Base-by-base conservation (phyloP, 768 basidiomycete species). In the Chalciporus pseudorubinellus region DNA sequence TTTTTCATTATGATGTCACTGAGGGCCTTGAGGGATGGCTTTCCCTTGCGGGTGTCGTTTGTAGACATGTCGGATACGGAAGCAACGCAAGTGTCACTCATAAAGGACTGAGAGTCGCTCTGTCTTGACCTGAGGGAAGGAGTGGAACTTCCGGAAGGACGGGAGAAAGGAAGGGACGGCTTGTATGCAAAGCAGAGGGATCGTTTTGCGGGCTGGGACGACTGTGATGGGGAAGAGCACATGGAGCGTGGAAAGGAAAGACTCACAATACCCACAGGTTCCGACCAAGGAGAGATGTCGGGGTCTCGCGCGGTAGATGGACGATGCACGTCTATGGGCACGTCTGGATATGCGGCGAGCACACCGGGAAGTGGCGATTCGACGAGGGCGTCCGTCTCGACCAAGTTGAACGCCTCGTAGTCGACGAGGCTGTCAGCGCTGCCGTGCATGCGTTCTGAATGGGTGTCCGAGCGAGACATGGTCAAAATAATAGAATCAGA, bases 21-120 rank as follows among this genome's bases (percentile, higher is more conserved):
- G 49, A 79, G 67, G 16, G 59, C 63, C 51, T 62, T 63, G 39
- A 81, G 64, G 14, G 78, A 79, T 9, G 77, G 71, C 65, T 79
- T 84, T 29, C 72, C 63, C 65, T 75, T 83, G 45, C 77, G 77
- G 0, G 64, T 51, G 33, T 74, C 67, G 44, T 55, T 58, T 38
- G 75, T 57, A 22, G 75, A 63, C 71, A 46, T 63, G 61, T 60
- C 75, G 57, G 60, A 70, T 58, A 56, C 67, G 53, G 59, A 71
- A 58, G 64, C 18, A 12, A 47, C 69, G 36, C 48, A 56, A 5
- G 62, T 54, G 39, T 72, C 73, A 34, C 59, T 54, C 26, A 61
- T 12, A 13, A 59, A 50, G 10, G 63, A 64, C 31, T 59, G 53
- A n/a, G 70, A 53, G 55, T 73, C 71, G 46, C 55, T 69, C 36